These are phyloP conservation scores for Chytridiales sp. DNA, from an alignment of 371 early-diverging fungal species.

Conservation along the genomic window DNA sequence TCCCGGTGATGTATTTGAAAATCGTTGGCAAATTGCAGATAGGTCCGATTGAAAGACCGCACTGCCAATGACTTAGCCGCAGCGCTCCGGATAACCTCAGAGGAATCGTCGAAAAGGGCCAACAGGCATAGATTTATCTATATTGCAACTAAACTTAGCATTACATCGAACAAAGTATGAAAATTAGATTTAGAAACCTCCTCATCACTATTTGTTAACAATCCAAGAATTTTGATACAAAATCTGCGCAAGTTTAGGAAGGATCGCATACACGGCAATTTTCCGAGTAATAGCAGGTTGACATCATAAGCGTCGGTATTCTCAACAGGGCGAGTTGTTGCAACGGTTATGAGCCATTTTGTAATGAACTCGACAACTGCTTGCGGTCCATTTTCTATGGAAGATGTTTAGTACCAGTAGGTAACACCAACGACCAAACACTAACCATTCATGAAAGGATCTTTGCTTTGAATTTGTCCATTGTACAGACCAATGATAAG, in stretches of 20 bases:
- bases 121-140: slow-evolving; percentile 19
- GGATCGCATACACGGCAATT: too few species aligned
- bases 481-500: slow-evolving; percentile 14
- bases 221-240: slow-evolving; percentile 10
- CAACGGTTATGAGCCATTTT: slow-evolving; percentile 12
- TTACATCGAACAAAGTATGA: background rate
- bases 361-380: slow-evolving; percentile 10
- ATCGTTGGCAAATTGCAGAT: too few species aligned
- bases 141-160: background rate
- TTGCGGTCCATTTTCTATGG: background rate
- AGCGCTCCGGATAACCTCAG: background rate
- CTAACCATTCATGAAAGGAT: background rate
- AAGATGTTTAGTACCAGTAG: background rate
- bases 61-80: slow-evolving; percentile 6
- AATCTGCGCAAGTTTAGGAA: slow-evolving; percentile 12
- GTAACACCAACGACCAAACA: background rate
- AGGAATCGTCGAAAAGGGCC: slow-evolving; percentile 9
- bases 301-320: too few species aligned
- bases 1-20: slow-evolving; percentile 16
- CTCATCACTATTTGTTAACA: slow-evolving; percentile 11
- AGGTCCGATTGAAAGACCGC: slow-evolving; percentile 17
- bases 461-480: slow-evolving; percentile 11
- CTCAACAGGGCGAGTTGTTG: too few species aligned
- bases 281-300: too few species aligned
- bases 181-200: slow-evolving; percentile 7